phyloP scores from a whole-genome alignment of 495 filamentous ascomycete genomes.

The Penicillium simplicissimum region DNA sequence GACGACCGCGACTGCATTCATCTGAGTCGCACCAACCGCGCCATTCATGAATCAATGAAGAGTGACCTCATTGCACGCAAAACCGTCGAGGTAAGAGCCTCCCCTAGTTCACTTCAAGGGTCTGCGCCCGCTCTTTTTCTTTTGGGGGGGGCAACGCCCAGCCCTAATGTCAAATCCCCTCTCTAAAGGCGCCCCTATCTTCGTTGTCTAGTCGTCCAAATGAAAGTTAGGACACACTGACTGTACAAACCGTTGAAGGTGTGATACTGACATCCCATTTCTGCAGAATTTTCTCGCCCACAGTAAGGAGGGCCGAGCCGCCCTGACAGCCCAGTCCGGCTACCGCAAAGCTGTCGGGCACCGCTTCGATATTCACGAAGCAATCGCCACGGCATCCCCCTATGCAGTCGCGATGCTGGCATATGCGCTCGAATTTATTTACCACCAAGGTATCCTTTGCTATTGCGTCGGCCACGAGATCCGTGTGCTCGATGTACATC shows the following conservation, averaged over 20 bases:
- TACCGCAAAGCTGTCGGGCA: conserved; percentile 60
- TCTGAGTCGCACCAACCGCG: conserved; percentile 51
- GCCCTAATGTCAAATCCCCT: neutral
- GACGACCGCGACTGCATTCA: conserved; percentile 44
- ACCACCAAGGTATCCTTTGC: conserved; percentile 63
- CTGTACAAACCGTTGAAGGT: neutral
- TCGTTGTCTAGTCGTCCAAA: neutral
- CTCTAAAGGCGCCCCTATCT: neutral
- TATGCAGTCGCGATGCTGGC: conserved; percentile 62
- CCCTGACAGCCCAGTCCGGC: conserved; percentile 41
- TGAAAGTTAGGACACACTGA: too few species aligned
- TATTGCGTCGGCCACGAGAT: conserved; percentile 59
- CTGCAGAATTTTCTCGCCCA: conserved; percentile 54
- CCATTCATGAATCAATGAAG: conserved; percentile 54
- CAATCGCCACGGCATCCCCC: conserved; percentile 62
- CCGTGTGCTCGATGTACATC: conserved; percentile 64
- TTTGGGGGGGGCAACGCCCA: neutral
- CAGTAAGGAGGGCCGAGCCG: conserved; percentile 59
- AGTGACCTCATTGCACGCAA: conserved; percentile 64
- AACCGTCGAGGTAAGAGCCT: conserved; percentile 55
- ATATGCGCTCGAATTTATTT: conserved; percentile 61
- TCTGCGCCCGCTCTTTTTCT: neutral
- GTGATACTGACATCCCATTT: neutral
- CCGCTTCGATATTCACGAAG: conserved; percentile 59
- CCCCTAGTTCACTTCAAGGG: neutral